Evolutionary conservation across 2,329 filamentous ascomycete species (phyloP).

Genomic region (Hymenoscyphus occultus): DNA sequence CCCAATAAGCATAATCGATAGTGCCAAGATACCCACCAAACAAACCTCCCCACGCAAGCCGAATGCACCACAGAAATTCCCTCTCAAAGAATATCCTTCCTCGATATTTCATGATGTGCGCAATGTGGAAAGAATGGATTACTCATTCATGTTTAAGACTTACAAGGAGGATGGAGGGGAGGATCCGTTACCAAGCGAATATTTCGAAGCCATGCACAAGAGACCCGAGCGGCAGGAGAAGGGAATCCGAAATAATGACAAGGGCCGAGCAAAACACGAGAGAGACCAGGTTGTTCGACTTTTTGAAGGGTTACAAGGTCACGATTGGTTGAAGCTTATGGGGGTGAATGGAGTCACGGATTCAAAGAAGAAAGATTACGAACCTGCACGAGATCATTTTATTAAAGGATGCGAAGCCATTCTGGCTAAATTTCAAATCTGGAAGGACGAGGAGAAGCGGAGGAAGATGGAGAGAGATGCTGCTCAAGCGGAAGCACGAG

Average conservation of each 20-base stretch:
- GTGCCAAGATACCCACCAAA: conserved; percentile 35
- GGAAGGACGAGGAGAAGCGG: conserved; percentile 87
- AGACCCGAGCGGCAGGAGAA: conserved; percentile 59
- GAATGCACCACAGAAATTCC: conserved; percentile 32
- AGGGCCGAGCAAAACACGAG: conserved; percentile 63
- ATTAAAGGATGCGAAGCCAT: conserved; percentile 78
- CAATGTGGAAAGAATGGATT: conserved; percentile 55
- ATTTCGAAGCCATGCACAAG: conserved; percentile 54
- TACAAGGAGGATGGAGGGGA: conserved; percentile 37
- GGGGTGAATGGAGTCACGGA: conserved; percentile 81
- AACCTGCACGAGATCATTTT: conserved; percentile 81
- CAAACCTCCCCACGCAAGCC: conserved; percentile 21
- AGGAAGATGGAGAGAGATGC: conserved; percentile 74
- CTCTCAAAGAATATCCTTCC: conserved; percentile 54
- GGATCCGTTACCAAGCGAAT: conserved; percentile 55
- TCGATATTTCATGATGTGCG: conserved; percentile 54
- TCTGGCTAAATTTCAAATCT: conserved; percentile 81
- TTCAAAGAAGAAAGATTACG: conserved; percentile 79
- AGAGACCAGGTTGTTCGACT: conserved; percentile 62
- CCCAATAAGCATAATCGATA: conserved; percentile 67
- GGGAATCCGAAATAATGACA: conserved; percentile 62
- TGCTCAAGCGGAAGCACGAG: conserved; percentile 46
- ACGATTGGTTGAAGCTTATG: conserved; percentile 91
- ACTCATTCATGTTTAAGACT: conserved; percentile 50
- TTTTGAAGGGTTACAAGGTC: conserved; percentile 80